A percentile compares a stretch with the other conserved stretches of the same genome.
These are phyloP conservation scores for Colletotrichum simmondsii DNA, from an alignment of 2,329 filamentous ascomycete genomes.

Conservation along the genomic window DNA sequence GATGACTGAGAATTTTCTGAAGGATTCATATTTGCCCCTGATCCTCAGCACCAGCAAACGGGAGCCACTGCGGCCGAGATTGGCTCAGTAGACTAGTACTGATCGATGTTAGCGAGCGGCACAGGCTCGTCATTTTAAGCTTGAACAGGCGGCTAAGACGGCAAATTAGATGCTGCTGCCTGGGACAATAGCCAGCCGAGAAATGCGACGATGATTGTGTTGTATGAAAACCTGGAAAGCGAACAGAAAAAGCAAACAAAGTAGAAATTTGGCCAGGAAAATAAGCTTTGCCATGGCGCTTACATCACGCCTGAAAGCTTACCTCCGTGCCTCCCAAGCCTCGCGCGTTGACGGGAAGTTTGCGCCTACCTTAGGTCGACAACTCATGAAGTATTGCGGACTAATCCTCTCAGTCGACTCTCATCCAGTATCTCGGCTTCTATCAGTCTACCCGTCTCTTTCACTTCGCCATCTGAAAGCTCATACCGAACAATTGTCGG, in stretches of 20 bases:
- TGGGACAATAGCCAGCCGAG: neutral
- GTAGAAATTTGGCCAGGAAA: too few species aligned
- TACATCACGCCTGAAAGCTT: neutral
- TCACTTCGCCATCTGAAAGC: slow-evolving; percentile 41
- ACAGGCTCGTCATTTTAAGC: neutral
- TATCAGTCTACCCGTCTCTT: slow-evolving; percentile 41
- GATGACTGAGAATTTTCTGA: neutral
- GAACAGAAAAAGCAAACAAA: neutral
- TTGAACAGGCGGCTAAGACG: neutral
- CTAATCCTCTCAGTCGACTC: slow-evolving; percentile 37
- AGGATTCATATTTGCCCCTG: neutral
- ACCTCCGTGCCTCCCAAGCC: too few species aligned
- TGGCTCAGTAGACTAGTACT: neutral
- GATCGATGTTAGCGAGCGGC: neutral
- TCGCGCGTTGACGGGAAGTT: too few species aligned
- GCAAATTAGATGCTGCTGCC: neutral
- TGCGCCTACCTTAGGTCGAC: neutral
- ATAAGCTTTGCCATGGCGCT: neutral
- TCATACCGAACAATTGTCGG: slow-evolving; percentile 49
- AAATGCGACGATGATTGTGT: too few species aligned
- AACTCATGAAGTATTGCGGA: slow-evolving; percentile 8
- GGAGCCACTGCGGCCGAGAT: neutral
- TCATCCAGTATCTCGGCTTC: slow-evolving; percentile 42
- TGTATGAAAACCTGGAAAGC: too few species aligned
- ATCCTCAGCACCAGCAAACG: neutral